Percentiles rank a stretch among this genome's conserved stretches.
phyloP scores from a whole-genome alignment of 805 yeast species.

The Yarrowia deformans region DNA sequence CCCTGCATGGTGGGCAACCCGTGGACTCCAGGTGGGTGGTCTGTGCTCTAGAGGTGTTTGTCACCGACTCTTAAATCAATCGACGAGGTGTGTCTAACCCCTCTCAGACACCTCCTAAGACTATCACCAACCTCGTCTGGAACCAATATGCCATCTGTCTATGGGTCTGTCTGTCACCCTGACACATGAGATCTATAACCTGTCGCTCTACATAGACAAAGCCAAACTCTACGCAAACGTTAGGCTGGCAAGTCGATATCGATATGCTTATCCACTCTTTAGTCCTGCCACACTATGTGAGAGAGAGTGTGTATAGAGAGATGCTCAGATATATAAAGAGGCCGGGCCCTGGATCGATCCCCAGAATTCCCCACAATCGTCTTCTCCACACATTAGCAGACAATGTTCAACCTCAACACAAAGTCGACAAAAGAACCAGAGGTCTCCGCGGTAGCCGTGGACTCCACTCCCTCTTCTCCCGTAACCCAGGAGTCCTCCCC shows the following conservation, averaged over 20 bases:
- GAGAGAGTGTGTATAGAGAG: background rate
- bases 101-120: background rate
- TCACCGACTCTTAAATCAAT: too few relatives aligned
- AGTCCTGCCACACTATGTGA: conserved; percentile 10
- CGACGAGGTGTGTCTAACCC: too few relatives aligned
- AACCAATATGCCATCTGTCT: background rate
- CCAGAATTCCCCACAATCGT: background rate
- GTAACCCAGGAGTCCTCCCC: background rate
- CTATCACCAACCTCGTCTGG: background rate
- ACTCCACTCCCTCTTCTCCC: conserved; percentile 7
- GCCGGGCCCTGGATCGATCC: background rate
- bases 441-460: conserved; percentile 1
- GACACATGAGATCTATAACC: background rate
- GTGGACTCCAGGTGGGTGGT: too few relatives aligned
- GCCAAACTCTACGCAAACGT: background rate
- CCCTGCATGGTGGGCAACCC: conserved; percentile 17
- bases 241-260: conserved; percentile 2
- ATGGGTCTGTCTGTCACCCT: too few relatives aligned
- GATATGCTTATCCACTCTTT: conserved; percentile 33
- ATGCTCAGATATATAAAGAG: conserved; percentile 12
- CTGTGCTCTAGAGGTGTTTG: too few relatives aligned
- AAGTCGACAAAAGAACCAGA: conserved; percentile 2
- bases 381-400: background rate
- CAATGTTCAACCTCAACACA: conserved; percentile 14
- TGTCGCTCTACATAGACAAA: background rate